These are phyloP conservation scores for Ocimum tenuiflorum DNA, from an alignment of 257 asterid species.

Conservation along the genomic window DNA sequence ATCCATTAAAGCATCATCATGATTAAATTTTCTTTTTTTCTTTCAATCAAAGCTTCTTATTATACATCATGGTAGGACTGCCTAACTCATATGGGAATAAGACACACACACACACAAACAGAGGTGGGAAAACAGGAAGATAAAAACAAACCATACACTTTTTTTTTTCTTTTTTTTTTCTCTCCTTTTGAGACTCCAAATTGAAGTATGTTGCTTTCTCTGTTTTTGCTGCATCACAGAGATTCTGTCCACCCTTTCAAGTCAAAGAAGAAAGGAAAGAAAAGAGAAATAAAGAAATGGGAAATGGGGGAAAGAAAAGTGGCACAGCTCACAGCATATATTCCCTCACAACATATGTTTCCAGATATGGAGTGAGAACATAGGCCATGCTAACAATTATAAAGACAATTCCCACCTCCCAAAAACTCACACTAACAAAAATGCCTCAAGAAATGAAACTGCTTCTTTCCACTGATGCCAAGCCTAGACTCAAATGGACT, in stretches of 20 bases:
- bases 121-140: conserved; percentile 21
- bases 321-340: conserved; percentile 73
- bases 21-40: conserved; percentile 14
- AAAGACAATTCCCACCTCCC: conserved; percentile 35
- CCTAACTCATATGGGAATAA: conserved; percentile 44
- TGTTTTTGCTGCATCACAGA: conserved; percentile 61
- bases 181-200: conserved; percentile 66
- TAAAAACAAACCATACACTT: conserved; percentile 73
- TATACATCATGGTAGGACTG: conserved; percentile 57
- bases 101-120: conserved; percentile 1
- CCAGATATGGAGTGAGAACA: conserved; percentile 89
- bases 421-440: conserved; percentile 18
- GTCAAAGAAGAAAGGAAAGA: conserved; percentile 49
- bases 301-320: conserved; percentile 48
- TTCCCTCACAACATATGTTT: conserved; percentile 77
- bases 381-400: conserved; percentile 56
- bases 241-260: conserved; percentile 62
- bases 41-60: conserved; percentile 42
- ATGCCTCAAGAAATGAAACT: conserved; percentile 65
- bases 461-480: conserved; percentile 76
- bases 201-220: conserved; percentile 63
- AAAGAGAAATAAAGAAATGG: conserved; percentile 43
- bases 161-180: conserved; percentile 37
- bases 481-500: conserved; percentile 91
- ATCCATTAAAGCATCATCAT: conserved; percentile 36